phyloP scores from a whole-genome alignment of 176 grass and related monocot genomes.

The Avena sativa region DNA sequence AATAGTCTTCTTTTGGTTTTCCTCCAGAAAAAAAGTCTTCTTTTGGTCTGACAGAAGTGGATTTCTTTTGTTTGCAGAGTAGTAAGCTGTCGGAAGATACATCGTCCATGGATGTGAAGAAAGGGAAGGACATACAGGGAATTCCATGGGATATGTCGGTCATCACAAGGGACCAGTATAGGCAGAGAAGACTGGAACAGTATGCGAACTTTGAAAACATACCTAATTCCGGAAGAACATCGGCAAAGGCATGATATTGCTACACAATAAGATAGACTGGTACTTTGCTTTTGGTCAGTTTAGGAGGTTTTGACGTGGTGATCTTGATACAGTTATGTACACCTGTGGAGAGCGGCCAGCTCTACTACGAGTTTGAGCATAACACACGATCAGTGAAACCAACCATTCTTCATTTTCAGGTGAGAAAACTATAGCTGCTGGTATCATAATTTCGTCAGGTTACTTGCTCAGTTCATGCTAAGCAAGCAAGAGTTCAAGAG shows the following conservation, averaged over 20 bases:
- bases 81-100: slow-evolving; percentile 61
- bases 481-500: background rate
- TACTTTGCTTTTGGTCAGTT: background rate
- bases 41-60: background rate
- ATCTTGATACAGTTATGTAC: slow-evolving; percentile 58
- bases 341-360: slow-evolving; percentile 56
- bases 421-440: slow-evolving; percentile 41
- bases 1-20: background rate
- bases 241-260: slow-evolving; percentile 57
- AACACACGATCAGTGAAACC: slow-evolving; percentile 82
- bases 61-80: slow-evolving; percentile 34
- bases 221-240: slow-evolving; percentile 65
- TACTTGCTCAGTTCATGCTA: slow-evolving; percentile 14
- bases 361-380: slow-evolving; percentile 77
- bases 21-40: background rate
- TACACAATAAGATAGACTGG: slow-evolving; percentile 14
- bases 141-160: slow-evolving; percentile 66
- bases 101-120: slow-evolving; percentile 58
- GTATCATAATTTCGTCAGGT: background rate
- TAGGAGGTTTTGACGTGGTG: background rate
- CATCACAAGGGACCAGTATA: slow-evolving; percentile 59
- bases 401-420: slow-evolving; percentile 87
- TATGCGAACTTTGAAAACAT: slow-evolving; percentile 88
- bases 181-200: slow-evolving; percentile 53
- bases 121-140: slow-evolving; percentile 86